Conservation (phyloP, 345 rosid species). For the Turnera subulata region DNA sequence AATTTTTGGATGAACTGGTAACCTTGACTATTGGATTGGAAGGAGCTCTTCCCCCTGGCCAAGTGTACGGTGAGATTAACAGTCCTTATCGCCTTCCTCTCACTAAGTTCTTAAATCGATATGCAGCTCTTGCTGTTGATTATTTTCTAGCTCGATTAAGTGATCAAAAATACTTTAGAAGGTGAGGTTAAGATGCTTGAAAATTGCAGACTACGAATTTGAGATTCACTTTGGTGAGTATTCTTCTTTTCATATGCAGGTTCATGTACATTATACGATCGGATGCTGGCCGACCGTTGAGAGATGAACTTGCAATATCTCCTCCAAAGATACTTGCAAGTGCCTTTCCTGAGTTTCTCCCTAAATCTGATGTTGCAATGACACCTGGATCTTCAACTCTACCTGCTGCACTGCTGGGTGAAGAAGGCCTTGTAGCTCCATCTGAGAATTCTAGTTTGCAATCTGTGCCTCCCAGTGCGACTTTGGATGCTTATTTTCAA, state of each 20-base stretch:
- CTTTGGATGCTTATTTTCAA: slow-evolving; percentile 84
- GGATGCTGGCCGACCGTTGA: slow-evolving; percentile 89
- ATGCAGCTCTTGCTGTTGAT: slow-evolving; percentile 90
- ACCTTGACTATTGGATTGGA: slow-evolving; percentile 90
- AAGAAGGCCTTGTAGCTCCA: slow-evolving; percentile 52
- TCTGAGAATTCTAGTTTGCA: slow-evolving; percentile 53
- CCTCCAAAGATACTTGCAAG: slow-evolving; percentile 78
- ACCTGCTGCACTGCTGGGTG: slow-evolving; percentile 52
- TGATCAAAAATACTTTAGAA: slow-evolving; percentile 86
- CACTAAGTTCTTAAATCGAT: slow-evolving; percentile 85
- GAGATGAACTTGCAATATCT: slow-evolving; percentile 95
- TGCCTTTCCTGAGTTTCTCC: slow-evolving; percentile 82
- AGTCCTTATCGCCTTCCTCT: slow-evolving; percentile 98
- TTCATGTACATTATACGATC: slow-evolving; percentile 94
- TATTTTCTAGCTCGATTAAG: slow-evolving; percentile 89
- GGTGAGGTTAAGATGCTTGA: slow-evolving; percentile 56
- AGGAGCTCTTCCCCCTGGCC: slow-evolving; percentile 82
- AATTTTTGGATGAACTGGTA: slow-evolving; percentile 95
- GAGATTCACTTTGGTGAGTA: background rate
- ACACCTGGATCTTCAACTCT: slow-evolving; percentile 54
- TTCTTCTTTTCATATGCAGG: slow-evolving; percentile 39
- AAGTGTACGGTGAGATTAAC: slow-evolving; percentile 91
- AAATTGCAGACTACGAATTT: slow-evolving; percentile 5
- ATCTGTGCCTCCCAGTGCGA: slow-evolving; percentile 37
- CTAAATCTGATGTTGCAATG: slow-evolving; percentile 54